These are phyloP conservation scores for Mrakia blollopis DNA, from an alignment of 768 basidiomycete genomes.

Conservation along the genomic window DNA sequence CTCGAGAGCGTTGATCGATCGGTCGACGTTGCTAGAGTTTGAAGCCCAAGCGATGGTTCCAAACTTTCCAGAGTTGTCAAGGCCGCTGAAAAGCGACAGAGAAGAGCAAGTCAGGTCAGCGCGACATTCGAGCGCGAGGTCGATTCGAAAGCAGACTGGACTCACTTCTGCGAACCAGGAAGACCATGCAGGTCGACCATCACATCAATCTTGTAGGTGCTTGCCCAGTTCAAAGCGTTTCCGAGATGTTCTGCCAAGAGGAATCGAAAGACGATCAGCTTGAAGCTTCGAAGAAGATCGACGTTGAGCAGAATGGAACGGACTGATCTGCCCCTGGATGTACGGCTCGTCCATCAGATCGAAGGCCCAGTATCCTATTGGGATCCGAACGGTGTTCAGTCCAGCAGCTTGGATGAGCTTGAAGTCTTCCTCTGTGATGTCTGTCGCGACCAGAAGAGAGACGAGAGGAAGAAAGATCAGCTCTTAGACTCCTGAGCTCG, in stretches of 20 bases:
- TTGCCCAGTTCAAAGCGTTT: slow-evolving; percentile 24
- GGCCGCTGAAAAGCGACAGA: not conserved
- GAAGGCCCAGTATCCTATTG: slow-evolving; percentile 29
- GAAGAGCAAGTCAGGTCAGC: not conserved
- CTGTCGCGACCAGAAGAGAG: not conserved
- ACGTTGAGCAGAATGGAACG: not conserved
- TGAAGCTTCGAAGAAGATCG: not conserved
- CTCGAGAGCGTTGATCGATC: slow-evolving; percentile 10
- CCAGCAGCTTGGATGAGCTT: slow-evolving; percentile 8
- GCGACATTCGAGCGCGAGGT: not conserved
- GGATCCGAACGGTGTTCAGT: slow-evolving; percentile 29
- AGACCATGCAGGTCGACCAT: slow-evolving; percentile 30
- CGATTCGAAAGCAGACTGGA: not conserved
- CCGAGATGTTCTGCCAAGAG: slow-evolving; percentile 9
- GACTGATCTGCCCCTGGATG: slow-evolving; percentile 24
- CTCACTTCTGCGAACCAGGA: slow-evolving; percentile 25
- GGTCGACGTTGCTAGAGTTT: slow-evolving; percentile 28
- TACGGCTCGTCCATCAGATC: slow-evolving; percentile 26
- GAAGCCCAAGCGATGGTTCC: not conserved
- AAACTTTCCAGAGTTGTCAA: slow-evolving; percentile 11
- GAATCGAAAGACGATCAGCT: not conserved
- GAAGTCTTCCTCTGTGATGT: slow-evolving; percentile 28
- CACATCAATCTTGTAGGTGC: slow-evolving; percentile 24
- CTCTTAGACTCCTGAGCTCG: not conserved
- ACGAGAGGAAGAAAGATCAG: not conserved